Conservation (phyloP, 495 filamentous ascomycete species). For the Choiromyces venosus region DNA sequence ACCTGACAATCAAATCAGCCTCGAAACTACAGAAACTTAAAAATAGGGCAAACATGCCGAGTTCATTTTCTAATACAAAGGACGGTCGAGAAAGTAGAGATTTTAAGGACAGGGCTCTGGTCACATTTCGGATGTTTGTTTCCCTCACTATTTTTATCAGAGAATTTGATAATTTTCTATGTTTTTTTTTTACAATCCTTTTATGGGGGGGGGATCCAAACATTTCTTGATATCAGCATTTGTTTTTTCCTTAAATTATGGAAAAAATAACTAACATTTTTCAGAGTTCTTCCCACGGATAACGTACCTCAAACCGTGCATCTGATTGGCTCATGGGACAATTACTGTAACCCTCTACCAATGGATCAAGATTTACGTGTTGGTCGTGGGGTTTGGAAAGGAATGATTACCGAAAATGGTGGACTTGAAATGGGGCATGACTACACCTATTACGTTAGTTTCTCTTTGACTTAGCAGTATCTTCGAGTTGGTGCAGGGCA, state of each 20-base stretch:
- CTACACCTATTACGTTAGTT: slow-evolving; percentile 38
- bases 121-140: slow-evolving; percentile 39
- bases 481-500: neutral
- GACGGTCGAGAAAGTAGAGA: neutral
- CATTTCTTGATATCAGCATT: neutral
- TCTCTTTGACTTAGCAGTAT: slow-evolving; percentile 2
- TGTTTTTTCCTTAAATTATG: slow-evolving; percentile 6
- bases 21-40: neutral
- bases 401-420: slow-evolving; percentile 34
- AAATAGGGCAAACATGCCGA: slow-evolving; percentile 15
- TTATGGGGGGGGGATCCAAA: neutral
- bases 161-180: neutral
- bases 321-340: slow-evolving; percentile 39
- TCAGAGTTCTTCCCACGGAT: slow-evolving; percentile 31
- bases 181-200: neutral
- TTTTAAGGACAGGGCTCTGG: slow-evolving; percentile 21
- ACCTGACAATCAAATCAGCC: slow-evolving; percentile 1
- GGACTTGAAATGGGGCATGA: slow-evolving; percentile 38
- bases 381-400: slow-evolving; percentile 38
- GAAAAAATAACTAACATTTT: slow-evolving; percentile 10
- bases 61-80: slow-evolving; percentile 15
- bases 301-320: slow-evolving; percentile 30
- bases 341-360: slow-evolving; percentile 24
- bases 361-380: slow-evolving; percentile 39
- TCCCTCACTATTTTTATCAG: slow-evolving; percentile 12